These are phyloP conservation scores for Mycena metata DNA, from an alignment of 768 basidiomycete species.

Conservation along the genomic window DNA sequence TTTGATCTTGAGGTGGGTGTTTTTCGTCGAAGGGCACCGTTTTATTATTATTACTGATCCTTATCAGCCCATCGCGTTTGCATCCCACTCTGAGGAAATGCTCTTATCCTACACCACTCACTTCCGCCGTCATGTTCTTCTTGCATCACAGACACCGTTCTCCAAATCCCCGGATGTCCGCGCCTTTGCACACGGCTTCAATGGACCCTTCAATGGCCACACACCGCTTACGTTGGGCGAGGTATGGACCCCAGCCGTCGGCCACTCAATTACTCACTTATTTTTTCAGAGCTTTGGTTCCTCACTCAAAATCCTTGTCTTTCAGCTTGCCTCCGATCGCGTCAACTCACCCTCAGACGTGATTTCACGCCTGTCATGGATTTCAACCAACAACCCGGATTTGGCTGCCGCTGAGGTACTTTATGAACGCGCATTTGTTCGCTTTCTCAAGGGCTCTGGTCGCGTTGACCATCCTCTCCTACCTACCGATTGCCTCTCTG, in stretches of 20 bases:
- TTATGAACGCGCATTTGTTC: neutral
- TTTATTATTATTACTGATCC: too few species aligned
- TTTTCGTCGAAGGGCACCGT: too few species aligned
- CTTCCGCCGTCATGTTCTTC: neutral
- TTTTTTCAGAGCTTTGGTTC: slow-evolving; percentile 1
- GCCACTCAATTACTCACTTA: too few species aligned
- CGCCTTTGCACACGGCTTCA: neutral
- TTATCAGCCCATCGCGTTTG: neutral
- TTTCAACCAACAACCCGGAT: too few species aligned
- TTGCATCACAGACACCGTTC: neutral
- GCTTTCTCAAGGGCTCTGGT: neutral
- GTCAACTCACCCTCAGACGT: neutral
- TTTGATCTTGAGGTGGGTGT: too few species aligned
- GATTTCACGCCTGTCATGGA: too few species aligned
- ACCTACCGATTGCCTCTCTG: neutral
- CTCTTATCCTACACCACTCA: neutral
- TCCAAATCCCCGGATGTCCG: neutral
- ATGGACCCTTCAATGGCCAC: neutral
- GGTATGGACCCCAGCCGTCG: neutral
- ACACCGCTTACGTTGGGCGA: neutral
- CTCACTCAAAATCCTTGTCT: neutral
- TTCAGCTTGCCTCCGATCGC: neutral
- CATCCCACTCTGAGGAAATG: neutral
- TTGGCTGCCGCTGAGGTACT: too few species aligned
- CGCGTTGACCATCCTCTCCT: neutral